A percentile compares a stretch with the other conserved stretches of the same genome.
Conservation (phyloP, 2,329 filamentous ascomycete genomes). For the Talaromyces pinophilus region DNA sequence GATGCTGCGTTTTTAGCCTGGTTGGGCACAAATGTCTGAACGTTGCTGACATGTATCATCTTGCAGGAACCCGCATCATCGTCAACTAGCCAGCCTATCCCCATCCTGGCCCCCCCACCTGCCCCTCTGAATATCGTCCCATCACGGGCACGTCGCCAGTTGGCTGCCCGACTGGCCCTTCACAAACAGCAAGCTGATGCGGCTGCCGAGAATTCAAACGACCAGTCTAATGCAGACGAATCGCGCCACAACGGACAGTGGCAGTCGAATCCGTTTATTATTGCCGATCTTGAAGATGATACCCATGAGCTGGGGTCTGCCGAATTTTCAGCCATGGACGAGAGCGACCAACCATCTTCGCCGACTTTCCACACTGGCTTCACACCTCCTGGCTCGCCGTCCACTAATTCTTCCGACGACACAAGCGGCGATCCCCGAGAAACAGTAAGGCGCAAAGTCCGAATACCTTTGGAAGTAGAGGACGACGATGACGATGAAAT, state of each 20-base stretch:
- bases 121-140: slow-evolving; percentile 82
- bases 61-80: slow-evolving; percentile 29
- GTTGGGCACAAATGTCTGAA: slow-evolving; percentile 22
- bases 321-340: slow-evolving; percentile 34
- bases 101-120: slow-evolving; percentile 58
- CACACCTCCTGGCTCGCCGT: slow-evolving; percentile 43
- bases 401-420: slow-evolving; percentile 46
- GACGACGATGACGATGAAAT: slow-evolving; percentile 50
- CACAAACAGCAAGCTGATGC: slow-evolving; percentile 65
- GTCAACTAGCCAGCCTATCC: slow-evolving; percentile 43
- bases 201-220: slow-evolving; percentile 30
- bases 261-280: slow-evolving; percentile 42
- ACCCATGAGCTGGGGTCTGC: slow-evolving; percentile 35
- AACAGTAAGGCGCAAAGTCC: slow-evolving; percentile 44
- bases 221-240: slow-evolving; percentile 9
- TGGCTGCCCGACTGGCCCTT: slow-evolving; percentile 82
- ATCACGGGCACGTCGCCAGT: slow-evolving; percentile 79
- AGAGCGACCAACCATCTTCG: slow-evolving; percentile 35
- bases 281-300: slow-evolving; percentile 41
- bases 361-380: slow-evolving; percentile 42
- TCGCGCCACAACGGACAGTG: slow-evolving; percentile 31
- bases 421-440: slow-evolving; percentile 40
- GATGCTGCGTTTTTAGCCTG: background rate
- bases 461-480: slow-evolving; percentile 61
- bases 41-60: slow-evolving; percentile 26